Conservation (phyloP, 768 basidiomycete genomes). For the Boletales sp. region DNA sequence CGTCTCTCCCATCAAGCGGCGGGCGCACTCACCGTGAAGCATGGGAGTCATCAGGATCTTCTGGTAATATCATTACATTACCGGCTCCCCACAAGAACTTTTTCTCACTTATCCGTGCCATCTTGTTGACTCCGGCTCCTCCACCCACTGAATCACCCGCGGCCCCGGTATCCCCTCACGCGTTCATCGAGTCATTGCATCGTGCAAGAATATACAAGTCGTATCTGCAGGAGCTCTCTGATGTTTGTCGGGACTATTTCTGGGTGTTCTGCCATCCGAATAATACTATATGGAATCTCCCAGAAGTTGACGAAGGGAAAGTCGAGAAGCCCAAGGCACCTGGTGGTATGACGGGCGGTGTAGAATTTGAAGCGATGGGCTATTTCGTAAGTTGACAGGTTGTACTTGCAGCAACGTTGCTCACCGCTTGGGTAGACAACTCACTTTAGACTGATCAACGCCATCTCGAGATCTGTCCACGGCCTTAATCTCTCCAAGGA, state of each 20-base stretch:
- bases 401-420: neutral
- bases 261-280: conserved; percentile 97
- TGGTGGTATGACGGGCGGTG: conserved; percentile 97
- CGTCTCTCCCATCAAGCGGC: conserved; percentile 56
- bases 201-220: conserved; percentile 72
- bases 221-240: conserved; percentile 80
- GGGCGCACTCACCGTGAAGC: conserved; percentile 42
- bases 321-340: conserved; percentile 93
- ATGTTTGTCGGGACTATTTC: conserved; percentile 90
- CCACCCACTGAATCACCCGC: conserved; percentile 61
- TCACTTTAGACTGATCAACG: conserved; percentile 85
- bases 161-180: conserved; percentile 65
- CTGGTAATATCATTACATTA: conserved; percentile 56
- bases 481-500: conserved; percentile 64
- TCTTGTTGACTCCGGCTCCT: conserved; percentile 72
- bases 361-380: conserved; percentile 95
- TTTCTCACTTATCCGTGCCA: conserved; percentile 69
- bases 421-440: conserved; percentile 55
- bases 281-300: conserved; percentile 86
- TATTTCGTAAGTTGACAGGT: conserved; percentile 70
- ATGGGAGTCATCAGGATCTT: conserved; percentile 50
- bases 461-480: conserved; percentile 62
- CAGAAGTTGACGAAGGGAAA: conserved; percentile 76
- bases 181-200: conserved; percentile 74
- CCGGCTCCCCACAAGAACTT: conserved; percentile 70